Percentiles rank a stretch among this genome's conserved stretches.
Conservation (phyloP, 1,284 basidiomycete genomes). For the Sporisorium sorghi region DNA sequence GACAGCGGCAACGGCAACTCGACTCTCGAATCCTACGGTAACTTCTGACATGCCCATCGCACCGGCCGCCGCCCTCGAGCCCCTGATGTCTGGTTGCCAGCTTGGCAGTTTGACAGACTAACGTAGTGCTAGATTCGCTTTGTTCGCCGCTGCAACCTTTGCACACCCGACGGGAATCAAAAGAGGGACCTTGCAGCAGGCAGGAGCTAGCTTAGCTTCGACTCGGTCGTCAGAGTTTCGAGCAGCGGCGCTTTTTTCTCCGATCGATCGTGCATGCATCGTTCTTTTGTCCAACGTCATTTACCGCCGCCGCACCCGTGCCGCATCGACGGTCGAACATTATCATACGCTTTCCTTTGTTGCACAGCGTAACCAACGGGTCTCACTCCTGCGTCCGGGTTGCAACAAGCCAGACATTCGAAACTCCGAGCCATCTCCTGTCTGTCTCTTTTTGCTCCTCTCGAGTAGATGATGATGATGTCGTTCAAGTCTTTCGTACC, state of each 20-base stretch:
- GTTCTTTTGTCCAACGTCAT: slow-evolving; percentile 30
- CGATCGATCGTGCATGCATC: slow-evolving; percentile 34
- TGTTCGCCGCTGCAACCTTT: not conserved
- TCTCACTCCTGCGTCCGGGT: not conserved
- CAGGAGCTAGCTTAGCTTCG: too few species aligned
- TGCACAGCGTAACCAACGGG: not conserved
- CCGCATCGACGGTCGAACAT: not conserved
- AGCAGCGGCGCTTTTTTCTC: slow-evolving; percentile 3
- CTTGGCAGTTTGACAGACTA: slow-evolving; percentile 3
- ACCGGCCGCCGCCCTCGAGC: not conserved
- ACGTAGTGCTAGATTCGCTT: not conserved
- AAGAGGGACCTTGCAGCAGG: slow-evolving; percentile 1
- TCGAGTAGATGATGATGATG: slow-evolving; percentile 1
- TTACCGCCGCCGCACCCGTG: not conserved
- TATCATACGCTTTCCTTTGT: not conserved
- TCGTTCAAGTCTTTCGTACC: not conserved
- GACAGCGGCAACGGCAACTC: slow-evolving; percentile 3
- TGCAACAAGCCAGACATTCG: not conserved
- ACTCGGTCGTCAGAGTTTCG: too few species aligned
- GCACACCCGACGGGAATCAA: not conserved
- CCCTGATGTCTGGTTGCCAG: not conserved
- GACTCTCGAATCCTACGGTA: not conserved
- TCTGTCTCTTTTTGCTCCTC: not conserved
- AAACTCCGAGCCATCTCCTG: not conserved
- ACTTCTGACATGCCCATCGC: not conserved